Percentiles rank a stretch among this genome's conserved stretches.
Conservation (phyloP, 2,329 filamentous ascomycete species). For the Pestalotiopsis sp. region DNA sequence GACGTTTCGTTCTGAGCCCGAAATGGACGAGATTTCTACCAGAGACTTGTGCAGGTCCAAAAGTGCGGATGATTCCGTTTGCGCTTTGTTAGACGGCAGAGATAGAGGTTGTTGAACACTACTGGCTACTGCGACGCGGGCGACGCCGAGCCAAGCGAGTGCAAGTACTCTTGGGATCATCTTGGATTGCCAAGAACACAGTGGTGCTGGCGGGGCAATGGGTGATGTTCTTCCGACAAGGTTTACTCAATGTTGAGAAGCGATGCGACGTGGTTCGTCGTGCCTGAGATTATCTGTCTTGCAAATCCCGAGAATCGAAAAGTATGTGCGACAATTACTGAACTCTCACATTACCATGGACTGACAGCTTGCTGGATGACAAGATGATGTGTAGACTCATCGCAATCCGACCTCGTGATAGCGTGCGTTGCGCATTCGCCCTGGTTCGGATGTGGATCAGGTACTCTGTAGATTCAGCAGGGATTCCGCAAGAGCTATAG, state of each 20-base stretch:
- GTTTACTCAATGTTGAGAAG: too few relatives aligned
- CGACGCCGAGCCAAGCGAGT: background rate
- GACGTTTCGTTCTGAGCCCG: background rate
- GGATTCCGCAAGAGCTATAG: background rate
- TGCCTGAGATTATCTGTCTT: too few relatives aligned
- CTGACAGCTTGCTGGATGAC: background rate
- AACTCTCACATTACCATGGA: too few relatives aligned
- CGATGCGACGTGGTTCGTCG: too few relatives aligned
- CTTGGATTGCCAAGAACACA: too few relatives aligned
- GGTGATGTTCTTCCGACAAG: too few relatives aligned
- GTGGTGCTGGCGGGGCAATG: too few relatives aligned
- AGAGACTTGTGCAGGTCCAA: constrained; percentile 1
- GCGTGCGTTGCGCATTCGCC: background rate
- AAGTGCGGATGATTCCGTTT: background rate
- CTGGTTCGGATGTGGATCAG: background rate
- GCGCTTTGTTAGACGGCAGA: background rate
- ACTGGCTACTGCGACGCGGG: background rate
- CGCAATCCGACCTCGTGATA: background rate
- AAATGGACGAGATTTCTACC: constrained; percentile 3
- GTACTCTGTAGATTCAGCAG: background rate
- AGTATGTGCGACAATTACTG: too few relatives aligned
- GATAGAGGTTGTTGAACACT: background rate
- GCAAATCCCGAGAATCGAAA: too few relatives aligned
- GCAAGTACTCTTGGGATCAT: background rate
- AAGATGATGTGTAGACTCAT: background rate